A percentile compares a stretch with the other conserved stretches of the same genome.
Evolutionary conservation across 768 basidiomycete genomes (phyloP).

Genomic region (Galerina sulciceps): DNA sequence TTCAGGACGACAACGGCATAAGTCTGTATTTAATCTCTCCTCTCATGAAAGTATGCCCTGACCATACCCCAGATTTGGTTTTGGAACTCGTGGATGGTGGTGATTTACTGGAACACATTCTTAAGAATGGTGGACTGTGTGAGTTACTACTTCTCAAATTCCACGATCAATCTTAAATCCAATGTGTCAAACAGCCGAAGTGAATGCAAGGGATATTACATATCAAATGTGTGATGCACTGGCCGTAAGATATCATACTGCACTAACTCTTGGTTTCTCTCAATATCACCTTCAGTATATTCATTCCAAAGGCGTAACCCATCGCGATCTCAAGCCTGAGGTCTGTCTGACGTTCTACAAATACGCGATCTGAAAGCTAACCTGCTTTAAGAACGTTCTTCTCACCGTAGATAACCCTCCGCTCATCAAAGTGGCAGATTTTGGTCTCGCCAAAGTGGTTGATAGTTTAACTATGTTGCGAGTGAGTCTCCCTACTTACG

Average conservation of each 20-base stretch:
- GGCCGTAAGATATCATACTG: slow-evolving; percentile 45
- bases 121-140: slow-evolving; percentile 66
- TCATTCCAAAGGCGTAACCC: slow-evolving; percentile 77
- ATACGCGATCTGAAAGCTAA: slow-evolving; percentile 1
- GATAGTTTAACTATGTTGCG: slow-evolving; percentile 77
- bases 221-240: slow-evolving; percentile 84
- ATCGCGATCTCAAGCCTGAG: slow-evolving; percentile 94
- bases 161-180: neutral
- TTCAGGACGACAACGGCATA: slow-evolving; percentile 62
- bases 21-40: slow-evolving; percentile 41
- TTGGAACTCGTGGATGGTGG: slow-evolving; percentile 88
- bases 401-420: slow-evolving; percentile 75
- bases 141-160: slow-evolving; percentile 23
- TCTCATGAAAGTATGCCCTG: slow-evolving; percentile 18
- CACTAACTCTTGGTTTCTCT: neutral
- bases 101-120: slow-evolving; percentile 83
- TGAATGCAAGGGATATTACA: slow-evolving; percentile 68
- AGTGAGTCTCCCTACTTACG: slow-evolving; percentile 43
- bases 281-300: slow-evolving; percentile 50
- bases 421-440: slow-evolving; percentile 89
- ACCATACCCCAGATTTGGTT: slow-evolving; percentile 62
- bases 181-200: slow-evolving; percentile 44
- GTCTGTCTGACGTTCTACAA: slow-evolving; percentile 33
- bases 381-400: slow-evolving; percentile 69
- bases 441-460: slow-evolving; percentile 93